These are phyloP conservation scores for Polyporus arcularius DNA, from an alignment of 768 basidiomycete species.

Conservation along the genomic window DNA sequence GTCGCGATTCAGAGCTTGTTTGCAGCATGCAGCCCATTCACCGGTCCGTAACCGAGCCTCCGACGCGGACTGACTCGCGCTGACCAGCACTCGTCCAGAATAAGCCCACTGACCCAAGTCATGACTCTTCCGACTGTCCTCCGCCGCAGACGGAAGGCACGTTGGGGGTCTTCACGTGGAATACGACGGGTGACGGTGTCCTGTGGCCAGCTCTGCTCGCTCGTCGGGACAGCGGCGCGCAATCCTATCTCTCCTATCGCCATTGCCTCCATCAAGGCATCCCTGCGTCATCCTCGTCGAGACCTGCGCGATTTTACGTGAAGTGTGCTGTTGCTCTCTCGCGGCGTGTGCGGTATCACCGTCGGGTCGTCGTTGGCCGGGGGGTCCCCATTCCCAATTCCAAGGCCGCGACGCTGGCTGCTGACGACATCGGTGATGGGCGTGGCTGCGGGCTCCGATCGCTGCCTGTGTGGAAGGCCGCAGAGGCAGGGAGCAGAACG, in stretches of 20 bases:
- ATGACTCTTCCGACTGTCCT: background rate
- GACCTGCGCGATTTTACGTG: slow-evolving; percentile 1
- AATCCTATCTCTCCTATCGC: slow-evolving; percentile 18
- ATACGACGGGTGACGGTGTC: background rate
- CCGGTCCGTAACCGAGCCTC: background rate
- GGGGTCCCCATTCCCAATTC: background rate
- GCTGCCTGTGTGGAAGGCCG: background rate
- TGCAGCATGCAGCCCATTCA: background rate
- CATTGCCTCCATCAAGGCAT: slow-evolving; percentile 8
- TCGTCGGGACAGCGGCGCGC: slow-evolving; percentile 18
- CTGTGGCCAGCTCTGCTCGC: background rate
- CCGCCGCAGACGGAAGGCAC: background rate
- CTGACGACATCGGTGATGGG: background rate
- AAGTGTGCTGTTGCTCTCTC: background rate
- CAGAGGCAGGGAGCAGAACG: background rate
- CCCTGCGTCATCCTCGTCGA: slow-evolving; percentile 1
- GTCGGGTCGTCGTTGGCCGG: background rate
- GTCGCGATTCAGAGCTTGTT: background rate
- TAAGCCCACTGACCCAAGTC: background rate
- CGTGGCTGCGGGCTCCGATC: background rate
- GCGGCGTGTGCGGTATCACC: slow-evolving; percentile 9
- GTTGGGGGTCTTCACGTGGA: background rate
- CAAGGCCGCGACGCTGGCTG: background rate
- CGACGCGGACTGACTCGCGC: background rate
- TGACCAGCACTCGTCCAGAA: background rate